A percentile compares a stretch with the other conserved stretches of the same genome.
Conservation (phyloP, 169 alveolate species). For the Cryptosporidium bovis region DNA sequence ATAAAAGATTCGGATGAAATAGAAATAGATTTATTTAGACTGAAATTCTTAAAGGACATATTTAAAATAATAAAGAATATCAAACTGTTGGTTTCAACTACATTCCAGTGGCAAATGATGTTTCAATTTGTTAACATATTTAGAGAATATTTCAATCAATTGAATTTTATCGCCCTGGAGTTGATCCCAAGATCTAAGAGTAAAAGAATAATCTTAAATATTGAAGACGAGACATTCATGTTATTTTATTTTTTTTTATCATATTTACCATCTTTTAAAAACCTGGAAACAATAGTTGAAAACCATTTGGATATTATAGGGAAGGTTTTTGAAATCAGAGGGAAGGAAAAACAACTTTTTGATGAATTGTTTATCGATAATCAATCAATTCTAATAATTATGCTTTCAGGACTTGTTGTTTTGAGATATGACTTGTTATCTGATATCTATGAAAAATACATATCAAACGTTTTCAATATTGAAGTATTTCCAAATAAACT, state of each 20-base stretch:
- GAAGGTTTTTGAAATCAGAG: slow-evolving; percentile 11
- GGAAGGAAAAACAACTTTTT: slow-evolving; percentile 4
- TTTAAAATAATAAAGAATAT: slow-evolving; percentile 21
- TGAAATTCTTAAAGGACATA: slow-evolving; percentile 13
- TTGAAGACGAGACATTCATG: slow-evolving; percentile 16
- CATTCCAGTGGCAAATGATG: slow-evolving; percentile 36
- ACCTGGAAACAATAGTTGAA: background rate
- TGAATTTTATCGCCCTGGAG: slow-evolving; percentile 20
- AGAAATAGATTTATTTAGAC: slow-evolving; percentile 18
- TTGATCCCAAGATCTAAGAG: slow-evolving; percentile 33
- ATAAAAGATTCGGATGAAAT: slow-evolving; percentile 16
- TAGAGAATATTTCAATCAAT: slow-evolving; percentile 52
- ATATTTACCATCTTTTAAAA: slow-evolving; percentile 29
- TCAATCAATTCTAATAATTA: slow-evolving; percentile 30
- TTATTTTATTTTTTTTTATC: slow-evolving; percentile 28
- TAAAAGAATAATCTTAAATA: background rate
- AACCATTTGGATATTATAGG: slow-evolving; percentile 13
- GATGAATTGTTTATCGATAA: slow-evolving; percentile 69
- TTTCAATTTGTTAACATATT: slow-evolving; percentile 31
- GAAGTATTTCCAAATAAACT: slow-evolving; percentile 53
- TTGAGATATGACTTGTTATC: slow-evolving; percentile 10
- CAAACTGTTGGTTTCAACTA: slow-evolving; percentile 11
- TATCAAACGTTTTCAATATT: slow-evolving; percentile 1
- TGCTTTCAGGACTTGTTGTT: slow-evolving; percentile 39
- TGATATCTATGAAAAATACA: slow-evolving; percentile 3